Base-by-base conservation (phyloP, 257 asterid species). In the Solanum chaucha region DNA sequence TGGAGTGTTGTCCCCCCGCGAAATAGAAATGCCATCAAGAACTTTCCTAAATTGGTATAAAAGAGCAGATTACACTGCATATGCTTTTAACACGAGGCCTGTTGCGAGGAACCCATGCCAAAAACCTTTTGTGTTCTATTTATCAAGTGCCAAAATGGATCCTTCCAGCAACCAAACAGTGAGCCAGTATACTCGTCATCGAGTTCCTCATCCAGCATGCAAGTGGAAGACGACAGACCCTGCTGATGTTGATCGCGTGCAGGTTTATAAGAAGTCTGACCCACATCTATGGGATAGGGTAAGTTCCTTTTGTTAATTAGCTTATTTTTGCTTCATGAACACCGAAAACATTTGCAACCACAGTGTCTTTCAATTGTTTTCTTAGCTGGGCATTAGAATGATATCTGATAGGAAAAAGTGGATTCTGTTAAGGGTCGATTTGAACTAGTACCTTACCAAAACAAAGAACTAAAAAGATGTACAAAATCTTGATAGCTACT, bases 1-100 rank as follows among this genome's bases (percentile, higher is more conserved):
- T 4, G 98, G 99, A 14, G 86, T 93, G 34, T 73, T 96, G 90
- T 94, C 97, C 2, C 96, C 99, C 6, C 93, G 99, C 1, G 98
- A 96, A 88, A 87, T 96, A 5, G 98, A 96, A 90, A 95, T 92
- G 98, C 98, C 99, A 0, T 91, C 98, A 1, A 91, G 99, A 87
- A 96, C 99, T 5, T 96, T 96, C 95, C 90, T 95, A 89, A 96
- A 95, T 86, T 96, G 99, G 99, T 94, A 96, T 32, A 91, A 87
- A 77, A 89, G 95, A 87, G 98, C 97, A n/a, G 99, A 96, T 90
- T 95, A 96, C 89, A 93, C 87, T 0, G 98, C 95, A 4, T 94
- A 94, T 26, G 93, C 99, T 5, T 95, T 96, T 88, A 96, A 96
- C 92, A 96, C 99, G 0, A 91, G 99, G 92, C 98, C 99, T 0